phyloP scores from a whole-genome alignment of 2,329 filamentous ascomycete genomes.

The Talaromyces atroroseus region DNA sequence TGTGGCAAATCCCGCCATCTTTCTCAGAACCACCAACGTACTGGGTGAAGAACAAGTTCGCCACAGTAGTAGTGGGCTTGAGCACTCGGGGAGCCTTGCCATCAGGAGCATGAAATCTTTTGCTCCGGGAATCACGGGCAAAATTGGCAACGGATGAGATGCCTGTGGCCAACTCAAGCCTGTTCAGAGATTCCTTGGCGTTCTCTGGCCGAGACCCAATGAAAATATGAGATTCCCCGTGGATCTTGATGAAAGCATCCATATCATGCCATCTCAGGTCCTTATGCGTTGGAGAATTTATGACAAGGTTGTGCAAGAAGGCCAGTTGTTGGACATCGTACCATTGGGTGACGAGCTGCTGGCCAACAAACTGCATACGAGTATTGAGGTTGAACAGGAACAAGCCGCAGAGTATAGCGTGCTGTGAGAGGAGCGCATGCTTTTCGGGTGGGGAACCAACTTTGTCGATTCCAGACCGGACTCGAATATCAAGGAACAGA shows the following conservation, averaged over 20 bases:
- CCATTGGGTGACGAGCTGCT: conserved; percentile 23
- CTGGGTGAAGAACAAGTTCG: conserved; percentile 19
- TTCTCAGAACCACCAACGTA: conserved; percentile 16
- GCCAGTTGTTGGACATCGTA: conserved; percentile 26
- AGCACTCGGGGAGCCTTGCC: conserved; percentile 21
- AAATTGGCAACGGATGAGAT: conserved; percentile 23
- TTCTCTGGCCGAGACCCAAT: conserved; percentile 24
- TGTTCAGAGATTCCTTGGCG: conserved; percentile 22
- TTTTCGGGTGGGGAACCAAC: conserved; percentile 12
- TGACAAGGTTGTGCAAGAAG: conserved; percentile 25
- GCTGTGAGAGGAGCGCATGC: conserved; percentile 22
- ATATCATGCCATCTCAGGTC: conserved; percentile 26
- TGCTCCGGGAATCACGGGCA: conserved; percentile 22
- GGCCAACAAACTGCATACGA: conserved; percentile 23
- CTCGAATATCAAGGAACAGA: conserved; percentile 15
- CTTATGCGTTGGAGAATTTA: conserved; percentile 11
- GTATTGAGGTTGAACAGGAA: conserved; percentile 23
- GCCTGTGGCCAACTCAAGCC: conserved; percentile 25
- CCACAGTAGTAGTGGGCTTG: conserved; percentile 16
- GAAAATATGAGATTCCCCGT: conserved; percentile 27
- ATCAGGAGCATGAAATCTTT: conserved; percentile 17
- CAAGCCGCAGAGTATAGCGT: conserved; percentile 23
- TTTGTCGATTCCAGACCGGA: neutral
- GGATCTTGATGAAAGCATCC: conserved; percentile 26
- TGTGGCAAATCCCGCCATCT: conserved; percentile 12